phyloP scores from a whole-genome alignment of 73 alveolate species.

The Tetrahymena malaccensis region DNA sequence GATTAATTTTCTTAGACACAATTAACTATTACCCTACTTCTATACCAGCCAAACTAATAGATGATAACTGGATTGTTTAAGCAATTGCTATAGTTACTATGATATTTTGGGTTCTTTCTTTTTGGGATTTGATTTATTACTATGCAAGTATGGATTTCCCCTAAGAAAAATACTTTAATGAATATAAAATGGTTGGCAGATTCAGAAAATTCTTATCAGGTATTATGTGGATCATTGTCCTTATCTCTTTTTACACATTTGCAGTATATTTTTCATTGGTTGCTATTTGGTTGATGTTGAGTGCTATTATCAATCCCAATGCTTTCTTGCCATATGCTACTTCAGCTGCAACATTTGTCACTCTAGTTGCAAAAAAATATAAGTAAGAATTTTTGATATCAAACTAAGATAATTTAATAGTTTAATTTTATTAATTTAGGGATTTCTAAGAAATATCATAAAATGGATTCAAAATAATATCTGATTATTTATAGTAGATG shows the following conservation, averaged over 20 bases:
- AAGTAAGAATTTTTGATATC: background rate
- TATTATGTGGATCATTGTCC: constrained; percentile 34
- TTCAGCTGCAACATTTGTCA: constrained; percentile 42
- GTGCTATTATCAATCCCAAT: constrained; percentile 44
- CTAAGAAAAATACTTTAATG: constrained; percentile 27
- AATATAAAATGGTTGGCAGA: constrained; percentile 6
- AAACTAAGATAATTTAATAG: constrained; percentile 3
- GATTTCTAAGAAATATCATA: constrained; percentile 1
- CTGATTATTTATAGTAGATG: background rate
- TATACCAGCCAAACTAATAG: constrained; percentile 16
- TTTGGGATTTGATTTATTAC: constrained; percentile 25
- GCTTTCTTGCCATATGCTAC: constrained; percentile 47
- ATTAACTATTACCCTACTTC: background rate
- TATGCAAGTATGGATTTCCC: constrained; percentile 38
- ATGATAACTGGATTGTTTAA: constrained; percentile 21
- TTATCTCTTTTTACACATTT: constrained; percentile 18
- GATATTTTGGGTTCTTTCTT: constrained; percentile 23
- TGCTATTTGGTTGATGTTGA: constrained; percentile 30
- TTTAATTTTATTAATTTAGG: constrained; percentile 15
- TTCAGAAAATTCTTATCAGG: constrained; percentile 15
- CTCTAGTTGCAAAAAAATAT: constrained; percentile 14
- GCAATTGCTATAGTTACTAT: constrained; percentile 7
- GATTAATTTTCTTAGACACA: constrained; percentile 18
- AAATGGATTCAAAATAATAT: constrained; percentile 3
- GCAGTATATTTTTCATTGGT: constrained; percentile 21